Evolutionary conservation across 495 filamentous ascomycete genomes (phyloP).

Genomic region (Achaetomiella virescens): DNA sequence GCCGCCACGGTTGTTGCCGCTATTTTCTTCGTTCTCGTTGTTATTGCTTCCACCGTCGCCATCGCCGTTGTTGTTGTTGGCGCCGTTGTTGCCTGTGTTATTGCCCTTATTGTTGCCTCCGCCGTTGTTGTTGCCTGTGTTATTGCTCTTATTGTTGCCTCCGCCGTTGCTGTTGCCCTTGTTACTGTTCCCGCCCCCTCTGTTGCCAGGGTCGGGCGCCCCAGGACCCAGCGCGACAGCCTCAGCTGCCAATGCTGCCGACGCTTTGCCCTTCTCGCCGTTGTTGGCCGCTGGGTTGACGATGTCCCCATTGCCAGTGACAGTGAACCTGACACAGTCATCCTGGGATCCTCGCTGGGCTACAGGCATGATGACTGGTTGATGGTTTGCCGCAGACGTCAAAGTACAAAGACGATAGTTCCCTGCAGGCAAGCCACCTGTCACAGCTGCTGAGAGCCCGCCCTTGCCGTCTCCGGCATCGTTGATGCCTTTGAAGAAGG

Average conservation of each 20-base stretch:
- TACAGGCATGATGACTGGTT: conserved; percentile 29
- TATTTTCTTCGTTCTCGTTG: background rate
- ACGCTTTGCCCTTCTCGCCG: conserved; percentile 15
- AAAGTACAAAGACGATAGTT: conserved; percentile 27
- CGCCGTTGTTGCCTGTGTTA: background rate
- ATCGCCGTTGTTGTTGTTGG: background rate
- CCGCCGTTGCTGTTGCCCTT: background rate
- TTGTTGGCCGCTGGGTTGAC: conserved; percentile 20
- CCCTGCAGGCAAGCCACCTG: conserved; percentile 21
- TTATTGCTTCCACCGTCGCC: background rate
- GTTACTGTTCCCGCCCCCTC: background rate
- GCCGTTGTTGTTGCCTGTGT: too few species aligned
- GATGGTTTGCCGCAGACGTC: conserved; percentile 23
- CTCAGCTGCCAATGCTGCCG: conserved; percentile 5
- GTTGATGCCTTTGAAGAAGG: conserved; percentile 28
- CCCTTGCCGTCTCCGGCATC: conserved; percentile 24
- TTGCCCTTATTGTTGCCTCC: background rate
- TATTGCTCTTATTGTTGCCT: too few species aligned
- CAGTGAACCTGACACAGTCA: conserved; percentile 25
- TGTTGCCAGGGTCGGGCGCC: conserved; percentile 7
- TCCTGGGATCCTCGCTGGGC: conserved; percentile 27
- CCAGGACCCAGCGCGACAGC: conserved; percentile 19
- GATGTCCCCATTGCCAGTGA: conserved; percentile 10
- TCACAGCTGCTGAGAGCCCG: conserved; percentile 16
- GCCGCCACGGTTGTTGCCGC: background rate